A percentile compares a stretch with the other conserved stretches of the same genome.
phyloP scores from a whole-genome alignment of 2,329 filamentous ascomycete genomes.

The Penicillium capsulatum region DNA sequence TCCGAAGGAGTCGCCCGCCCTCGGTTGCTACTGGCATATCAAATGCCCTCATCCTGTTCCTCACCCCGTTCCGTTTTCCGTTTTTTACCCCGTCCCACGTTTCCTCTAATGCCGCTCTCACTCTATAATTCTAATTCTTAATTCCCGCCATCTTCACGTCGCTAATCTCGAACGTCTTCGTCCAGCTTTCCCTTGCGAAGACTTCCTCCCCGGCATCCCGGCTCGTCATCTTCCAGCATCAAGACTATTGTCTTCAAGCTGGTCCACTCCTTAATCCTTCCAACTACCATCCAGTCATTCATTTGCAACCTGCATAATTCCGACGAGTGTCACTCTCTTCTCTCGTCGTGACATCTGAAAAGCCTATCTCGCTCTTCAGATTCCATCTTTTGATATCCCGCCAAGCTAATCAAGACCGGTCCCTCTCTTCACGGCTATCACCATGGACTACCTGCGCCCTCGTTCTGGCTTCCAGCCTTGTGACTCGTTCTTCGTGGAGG shows the following conservation, averaged over 20 bases:
- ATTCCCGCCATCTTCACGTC: constrained; percentile 8
- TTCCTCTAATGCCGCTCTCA: constrained; percentile 8
- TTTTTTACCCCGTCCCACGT: constrained; percentile 10
- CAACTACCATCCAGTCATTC: constrained; percentile 59
- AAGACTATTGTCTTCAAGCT: constrained; percentile 40
- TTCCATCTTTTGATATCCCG: constrained; percentile 38
- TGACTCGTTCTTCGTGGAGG: constrained; percentile 65
- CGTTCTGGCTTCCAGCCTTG: constrained; percentile 59
- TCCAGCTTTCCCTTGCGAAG: constrained; percentile 33
- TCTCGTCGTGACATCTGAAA: constrained; percentile 39
- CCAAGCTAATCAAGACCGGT: constrained; percentile 16
- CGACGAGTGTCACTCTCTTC: constrained; percentile 51
- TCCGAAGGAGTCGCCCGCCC: constrained; percentile 23
- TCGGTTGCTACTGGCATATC: constrained; percentile 8
- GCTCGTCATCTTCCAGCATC: constrained; percentile 28
- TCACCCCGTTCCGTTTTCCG: constrained; percentile 6
- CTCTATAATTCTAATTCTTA: constrained; percentile 21
- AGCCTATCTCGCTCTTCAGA: constrained; percentile 37
- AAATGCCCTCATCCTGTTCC: constrained; percentile 13
- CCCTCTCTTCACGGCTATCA: constrained; percentile 23
- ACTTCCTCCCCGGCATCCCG: constrained; percentile 28
- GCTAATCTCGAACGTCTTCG: constrained; percentile 29
- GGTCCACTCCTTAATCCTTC: constrained; percentile 47
- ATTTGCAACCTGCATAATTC: constrained; percentile 34
- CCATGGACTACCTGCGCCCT: constrained; percentile 54